Base-by-base conservation (phyloP, 371 early-diverging fungal genomes). In the Rhizopus stolonifer region DNA sequence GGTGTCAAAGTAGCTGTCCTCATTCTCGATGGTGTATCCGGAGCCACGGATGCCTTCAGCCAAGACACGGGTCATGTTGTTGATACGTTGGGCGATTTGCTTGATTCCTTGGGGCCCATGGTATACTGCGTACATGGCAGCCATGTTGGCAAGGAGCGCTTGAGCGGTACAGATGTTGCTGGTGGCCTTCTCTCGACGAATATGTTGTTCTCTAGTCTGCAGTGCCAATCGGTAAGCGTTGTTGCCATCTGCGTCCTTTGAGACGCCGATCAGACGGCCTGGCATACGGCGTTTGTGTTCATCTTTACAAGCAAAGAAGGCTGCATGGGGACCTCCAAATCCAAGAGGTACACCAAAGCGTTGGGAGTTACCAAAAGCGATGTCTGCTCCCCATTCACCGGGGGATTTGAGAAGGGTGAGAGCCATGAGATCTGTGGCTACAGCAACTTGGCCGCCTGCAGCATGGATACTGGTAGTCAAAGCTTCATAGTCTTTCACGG, bases 241-340 rank as follows among this genome's bases (percentile, higher is more conserved):
- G 56, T 89, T 86, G 50, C 96, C 98, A 46, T 78, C 65, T 46
- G 87, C 82, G 67, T 98, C 98, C 65, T 91, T 91, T 40, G 96
- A 94, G 14, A 95, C 92, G 60, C 98, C 98, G 42, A 98, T 88
- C 49, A 98, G 73, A 51, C 98, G 86, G 43, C 98, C 98, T 17
- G 98, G 97, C 74, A 98, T 90, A 47, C 91, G 84, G 47, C 98
- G 90, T 83, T 95, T 94, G 68, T 92, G 91, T 31, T 82, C 89
- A 19, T 94, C 90, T 69, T 86, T 87, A 60, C 90, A 89, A 51
- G 98, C 94, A 68, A 98, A 95, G 82, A 95, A 98, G 24, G 98
- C 98, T 6, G 98, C 98, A 67, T 96, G 97, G n/a, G 98, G 98
- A 46, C 98, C 98, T 69, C 98, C 98, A 69, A 92, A 96, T 33